A percentile compares a stretch with the other conserved stretches of the same genome.
Evolutionary conservation across 495 filamentous ascomycete genomes (phyloP).

Genomic region (Aspergillus mulundensis): DNA sequence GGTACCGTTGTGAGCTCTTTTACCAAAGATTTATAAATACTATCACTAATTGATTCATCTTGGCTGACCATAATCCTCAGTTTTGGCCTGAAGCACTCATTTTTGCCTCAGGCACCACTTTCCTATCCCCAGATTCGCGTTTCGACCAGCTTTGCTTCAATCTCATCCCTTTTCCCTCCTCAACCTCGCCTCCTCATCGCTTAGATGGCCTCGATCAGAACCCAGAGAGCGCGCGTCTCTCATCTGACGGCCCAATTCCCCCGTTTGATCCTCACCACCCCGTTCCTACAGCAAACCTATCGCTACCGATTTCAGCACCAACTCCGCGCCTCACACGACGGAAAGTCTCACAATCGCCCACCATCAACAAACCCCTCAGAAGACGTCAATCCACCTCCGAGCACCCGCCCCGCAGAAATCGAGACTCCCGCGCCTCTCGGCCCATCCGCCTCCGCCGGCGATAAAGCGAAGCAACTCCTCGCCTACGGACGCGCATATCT

Average conservation of each 20-base stretch:
- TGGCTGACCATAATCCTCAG: not conserved
- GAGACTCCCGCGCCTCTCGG: slow-evolving; percentile 22
- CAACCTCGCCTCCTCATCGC: not conserved
- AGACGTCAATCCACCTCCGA: slow-evolving; percentile 38
- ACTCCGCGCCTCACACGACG: not conserved
- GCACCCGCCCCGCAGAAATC: slow-evolving; percentile 36
- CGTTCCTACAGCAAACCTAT: not conserved
- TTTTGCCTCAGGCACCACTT: slow-evolving; percentile 14
- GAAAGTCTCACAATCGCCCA: slow-evolving; percentile 22
- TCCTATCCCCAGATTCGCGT: not conserved
- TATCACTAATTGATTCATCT: not conserved
- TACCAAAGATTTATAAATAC: not conserved
- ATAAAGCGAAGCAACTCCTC: slow-evolving; percentile 38
- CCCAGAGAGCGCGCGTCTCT: not conserved
- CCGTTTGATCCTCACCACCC: not conserved
- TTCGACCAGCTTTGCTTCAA: not conserved
- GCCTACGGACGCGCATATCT: slow-evolving; percentile 45
- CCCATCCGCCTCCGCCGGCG: slow-evolving; percentile 17
- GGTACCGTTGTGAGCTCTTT: not conserved
- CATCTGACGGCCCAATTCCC: not conserved
- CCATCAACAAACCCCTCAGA: slow-evolving; percentile 17
- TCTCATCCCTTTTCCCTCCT: not conserved
- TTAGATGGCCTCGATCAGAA: not conserved
- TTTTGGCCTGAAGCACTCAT: not conserved
- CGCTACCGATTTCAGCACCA: slow-evolving; percentile 7